Evolutionary conservation across 805 yeast genomes (phyloP), one percentile per base, ranked within the genome.

Genomic region (Candida ficus): DNA sequence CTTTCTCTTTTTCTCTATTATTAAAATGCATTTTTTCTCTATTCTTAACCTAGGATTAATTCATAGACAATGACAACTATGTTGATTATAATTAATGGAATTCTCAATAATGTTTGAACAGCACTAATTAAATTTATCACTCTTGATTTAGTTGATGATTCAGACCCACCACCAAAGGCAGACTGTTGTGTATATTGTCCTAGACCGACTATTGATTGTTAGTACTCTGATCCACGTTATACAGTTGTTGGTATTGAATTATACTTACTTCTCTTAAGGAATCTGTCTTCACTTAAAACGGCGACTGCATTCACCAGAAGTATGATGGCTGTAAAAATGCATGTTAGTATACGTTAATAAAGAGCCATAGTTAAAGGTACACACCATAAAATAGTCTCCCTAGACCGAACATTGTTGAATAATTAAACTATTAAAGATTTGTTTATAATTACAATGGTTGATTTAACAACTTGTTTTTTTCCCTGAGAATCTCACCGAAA

Each of bases 231-330:
- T n/a, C n/a, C n/a, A n/a, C n/a, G n/a, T n/a, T n/a, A n/a, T n/a
- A n/a, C n/a, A n/a, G n/a, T n/a, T n/a, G 11, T 26, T 14, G 27
- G 47, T 38, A 33, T 18, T 20, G 11, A 9, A 7, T 17, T 5
- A 11, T 20, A 60, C 71, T 42, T 55, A 68, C 73, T 75, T 63
- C 95, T 68, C 52, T 80, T 79, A 44, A 85, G 66, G 53, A 85
- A 85, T 43, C 95, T 66, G 53, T 85, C 93, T 52, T 85, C 95
- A 57, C 83, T 83, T 38, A 85, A 70, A 27, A 85, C 81, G 0
- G 93, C 93, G 22, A 85, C 74, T 0, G 91, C 77, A 58, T 85
- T 85, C 35, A 83, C 73, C 42, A 83, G 62, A 29, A 85, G 58
- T 16, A 78, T 60, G 7, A 71, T 61, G 32, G 70, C 61, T 56